Base-by-base conservation (phyloP, 805 yeast genomes). In the Metschnikowia proteae region DNA sequence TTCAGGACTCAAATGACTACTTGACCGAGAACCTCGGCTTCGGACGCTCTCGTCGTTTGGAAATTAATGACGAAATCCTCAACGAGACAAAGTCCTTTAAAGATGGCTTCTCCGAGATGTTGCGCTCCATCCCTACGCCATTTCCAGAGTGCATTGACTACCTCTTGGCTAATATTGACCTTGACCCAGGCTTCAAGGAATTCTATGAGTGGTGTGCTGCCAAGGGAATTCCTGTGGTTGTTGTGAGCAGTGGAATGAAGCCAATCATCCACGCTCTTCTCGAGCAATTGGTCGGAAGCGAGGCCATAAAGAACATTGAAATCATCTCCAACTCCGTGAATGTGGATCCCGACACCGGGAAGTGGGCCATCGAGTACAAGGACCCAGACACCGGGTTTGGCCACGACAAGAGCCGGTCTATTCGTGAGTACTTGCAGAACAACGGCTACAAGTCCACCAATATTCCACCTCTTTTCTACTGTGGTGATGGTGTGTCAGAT, bases 401-500 rank as follows among this genome's bases (percentile, higher is more conserved):
- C 44, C 99, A 94, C 67, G 97, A 94, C 70, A 94, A 94, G 72
- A 83, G 96, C 29, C 76, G 80, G 48, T 85, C 94, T 28, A 92
- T 94, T 59, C 76, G 79, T 48, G 74, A 75, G 44, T 75, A 72
- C 54, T 66, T 73, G 56, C 49, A 46, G 6, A 46, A 52, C 7
- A 62, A 70, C 47, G 67, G 67, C 11, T 64, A 66, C 51, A 41
- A 60, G 47, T 57, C 46, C 62, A 65, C 60, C 25, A 52, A 64
- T 44, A 43, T 36, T 51, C 96, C 96, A 11, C 72, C 74, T 35
- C 76, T 89, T 58, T 88, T 92, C 65, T 94, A 94, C 74, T 88
- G 96, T 62, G 99, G 99, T 50, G 99, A 94, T 66, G 99, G 99
- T 55, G 97, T 94, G 30, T 84, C 95, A 40, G 99, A 94, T 67